Percentiles rank a stretch among this genome's conserved stretches.
Evolutionary conservation across 331 rosid species (phyloP).

Genomic region (Dryas integrifolia): DNA sequence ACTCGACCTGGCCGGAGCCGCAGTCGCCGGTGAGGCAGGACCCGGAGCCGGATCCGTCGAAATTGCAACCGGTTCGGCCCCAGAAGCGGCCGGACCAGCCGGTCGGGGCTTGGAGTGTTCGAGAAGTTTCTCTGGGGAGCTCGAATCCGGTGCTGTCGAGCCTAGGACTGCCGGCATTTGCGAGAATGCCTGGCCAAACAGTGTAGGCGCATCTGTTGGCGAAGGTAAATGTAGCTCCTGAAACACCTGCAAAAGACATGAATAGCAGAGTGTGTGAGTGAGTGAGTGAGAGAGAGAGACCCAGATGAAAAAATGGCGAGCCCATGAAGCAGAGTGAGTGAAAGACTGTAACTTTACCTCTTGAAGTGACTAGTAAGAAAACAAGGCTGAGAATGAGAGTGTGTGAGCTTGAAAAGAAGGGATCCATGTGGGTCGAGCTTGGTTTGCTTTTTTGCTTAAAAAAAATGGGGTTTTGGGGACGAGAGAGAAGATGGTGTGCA

Average conservation of each 20-base stretch:
- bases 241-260: constrained; percentile 33
- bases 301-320: not conserved
- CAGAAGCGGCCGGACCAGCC: constrained; percentile 99
- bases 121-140: constrained; percentile 64
- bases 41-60: constrained; percentile 71
- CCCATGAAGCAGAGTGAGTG: not conserved
- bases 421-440: constrained; percentile 33
- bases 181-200: constrained; percentile 91
- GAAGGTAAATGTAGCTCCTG: constrained; percentile 66
- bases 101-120: constrained; percentile 73
- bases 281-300: not conserved
- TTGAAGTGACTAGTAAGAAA: constrained; percentile 38
- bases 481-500: not conserved
- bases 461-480: not conserved
- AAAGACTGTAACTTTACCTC: constrained; percentile 35
- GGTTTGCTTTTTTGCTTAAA: too few relatives aligned
- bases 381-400: constrained; percentile 21
- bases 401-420: constrained; percentile 2
- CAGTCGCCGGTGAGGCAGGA: constrained; percentile 86
- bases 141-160: constrained; percentile 82
- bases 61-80: constrained; percentile 76
- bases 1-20: constrained; percentile 70
- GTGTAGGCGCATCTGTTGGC: constrained; percentile 73
- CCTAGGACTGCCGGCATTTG: constrained; percentile 68
- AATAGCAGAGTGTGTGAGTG: not conserved